These are phyloP conservation scores for Kurtzmaniella fragi DNA, from an alignment of 805 yeast species.

Conservation along the genomic window DNA sequence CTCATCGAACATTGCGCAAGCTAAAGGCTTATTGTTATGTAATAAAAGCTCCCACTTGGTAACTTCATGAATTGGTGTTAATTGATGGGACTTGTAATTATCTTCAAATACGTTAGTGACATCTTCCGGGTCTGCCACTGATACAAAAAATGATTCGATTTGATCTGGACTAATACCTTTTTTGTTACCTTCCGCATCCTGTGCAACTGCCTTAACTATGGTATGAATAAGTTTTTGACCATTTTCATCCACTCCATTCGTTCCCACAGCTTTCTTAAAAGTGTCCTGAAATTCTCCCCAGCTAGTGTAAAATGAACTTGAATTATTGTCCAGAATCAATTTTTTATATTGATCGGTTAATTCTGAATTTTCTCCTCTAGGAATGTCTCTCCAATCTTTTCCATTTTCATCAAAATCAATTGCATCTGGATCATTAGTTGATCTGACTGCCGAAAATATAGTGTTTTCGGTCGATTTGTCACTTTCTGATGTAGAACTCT, in stretches of 20 bases:
- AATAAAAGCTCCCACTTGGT: slow-evolving; percentile 49
- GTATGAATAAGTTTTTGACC: slow-evolving; percentile 43
- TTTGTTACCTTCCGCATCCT: slow-evolving; percentile 23
- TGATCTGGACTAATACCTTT: slow-evolving; percentile 42
- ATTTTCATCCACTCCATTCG: slow-evolving; percentile 6
- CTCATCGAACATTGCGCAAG: slow-evolving; percentile 60
- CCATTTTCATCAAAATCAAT: slow-evolving; percentile 57
- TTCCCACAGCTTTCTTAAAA: neutral
- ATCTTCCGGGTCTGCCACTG: slow-evolving; percentile 22
- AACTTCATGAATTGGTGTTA: slow-evolving; percentile 26
- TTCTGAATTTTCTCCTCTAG: slow-evolving; percentile 50
- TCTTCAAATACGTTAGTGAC: slow-evolving; percentile 16
- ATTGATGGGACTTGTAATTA: slow-evolving; percentile 15
- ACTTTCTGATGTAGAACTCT: neutral
- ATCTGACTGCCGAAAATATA: slow-evolving; percentile 12
- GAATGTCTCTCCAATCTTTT: slow-evolving; percentile 69
- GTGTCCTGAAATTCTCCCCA: slow-evolving; percentile 19
- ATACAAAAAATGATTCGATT: slow-evolving; percentile 43
- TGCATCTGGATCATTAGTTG: slow-evolving; percentile 11
- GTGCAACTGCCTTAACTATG: slow-evolving; percentile 49
- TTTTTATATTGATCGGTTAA: slow-evolving; percentile 8
- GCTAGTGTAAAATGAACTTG: slow-evolving; percentile 13
- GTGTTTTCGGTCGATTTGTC: too few relatives aligned
- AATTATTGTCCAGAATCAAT: slow-evolving; percentile 16
- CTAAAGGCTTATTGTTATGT: slow-evolving; percentile 45